These are phyloP conservation scores for Rhodofomes roseus DNA, from an alignment of 1,284 basidiomycete genomes.

Conservation along the genomic window DNA sequence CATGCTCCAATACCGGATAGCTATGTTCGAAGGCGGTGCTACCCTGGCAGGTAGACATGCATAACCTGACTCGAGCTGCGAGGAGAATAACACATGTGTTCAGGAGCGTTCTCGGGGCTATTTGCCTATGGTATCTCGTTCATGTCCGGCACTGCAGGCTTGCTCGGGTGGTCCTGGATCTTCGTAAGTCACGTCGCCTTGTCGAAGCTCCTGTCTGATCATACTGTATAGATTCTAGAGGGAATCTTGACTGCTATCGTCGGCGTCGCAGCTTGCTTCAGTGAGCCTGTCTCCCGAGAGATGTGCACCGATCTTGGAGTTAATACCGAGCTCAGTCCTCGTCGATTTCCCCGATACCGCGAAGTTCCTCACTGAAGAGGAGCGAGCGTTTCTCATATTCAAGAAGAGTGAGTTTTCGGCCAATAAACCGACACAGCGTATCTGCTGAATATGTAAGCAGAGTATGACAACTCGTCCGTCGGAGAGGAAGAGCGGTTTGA, in stretches of 20 bases:
- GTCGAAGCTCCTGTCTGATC: neutral
- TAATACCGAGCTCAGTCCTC: slow-evolving; percentile 32
- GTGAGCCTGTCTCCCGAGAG: slow-evolving; percentile 27
- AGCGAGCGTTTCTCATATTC: slow-evolving; percentile 56
- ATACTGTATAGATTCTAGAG: slow-evolving; percentile 42
- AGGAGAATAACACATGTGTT: neutral
- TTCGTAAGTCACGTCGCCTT: slow-evolving; percentile 33
- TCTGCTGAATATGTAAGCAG: slow-evolving; percentile 25
- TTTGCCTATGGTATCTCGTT: slow-evolving; percentile 41
- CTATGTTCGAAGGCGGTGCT: slow-evolving; percentile 34
- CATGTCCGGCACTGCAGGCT: slow-evolving; percentile 37
- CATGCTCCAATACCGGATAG: slow-evolving; percentile 32
- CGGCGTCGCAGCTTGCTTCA: slow-evolving; percentile 39
- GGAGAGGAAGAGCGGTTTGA: slow-evolving; percentile 64
- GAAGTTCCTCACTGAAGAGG: slow-evolving; percentile 55
- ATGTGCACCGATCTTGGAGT: neutral
- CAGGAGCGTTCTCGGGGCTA: slow-evolving; percentile 36
- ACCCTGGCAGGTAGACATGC: slow-evolving; percentile 20
- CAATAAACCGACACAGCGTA: too few relatives aligned
- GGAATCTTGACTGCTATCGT: slow-evolving; percentile 48
- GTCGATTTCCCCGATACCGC: slow-evolving; percentile 60
- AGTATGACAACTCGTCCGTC: slow-evolving; percentile 62
- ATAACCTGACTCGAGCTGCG: neutral
- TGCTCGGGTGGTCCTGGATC: slow-evolving; percentile 44
- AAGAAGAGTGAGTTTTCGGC: slow-evolving; percentile 46